Base-by-base conservation (phyloP, 202 grass and related monocot genomes). In the Eragrostis tef region DNA sequence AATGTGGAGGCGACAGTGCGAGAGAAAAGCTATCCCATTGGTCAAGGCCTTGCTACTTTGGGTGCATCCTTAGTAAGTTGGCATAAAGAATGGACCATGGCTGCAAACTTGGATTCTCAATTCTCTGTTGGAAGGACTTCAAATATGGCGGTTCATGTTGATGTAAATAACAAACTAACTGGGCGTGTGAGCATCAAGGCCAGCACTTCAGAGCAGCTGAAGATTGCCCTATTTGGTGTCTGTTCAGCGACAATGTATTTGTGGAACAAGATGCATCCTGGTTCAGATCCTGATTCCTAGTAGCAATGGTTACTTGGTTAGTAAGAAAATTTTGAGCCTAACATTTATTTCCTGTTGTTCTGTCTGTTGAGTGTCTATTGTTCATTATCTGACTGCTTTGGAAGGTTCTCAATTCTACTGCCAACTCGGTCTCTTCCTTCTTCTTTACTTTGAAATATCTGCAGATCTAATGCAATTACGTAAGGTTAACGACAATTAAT, bases 51-150 rank as follows among this genome's bases (percentile, higher is more conserved):
- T 79, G 73, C 90, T 75, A 89, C 86, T 64, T 78, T 91, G 63
- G 86, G 87, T 67, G 75, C 88, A 68, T 93, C 91, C 77, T 71
- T 94, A 70, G 83, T 94, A n/a, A 90, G 81, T 51, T 91, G 89
- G 64, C 89, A 56, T 73, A 84, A 92, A 78, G 80, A 91, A 74
- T 79, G 90, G 84, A 89, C 77, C 36, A 51, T 90, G 78, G 80
- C 73, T 66, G 89, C 89, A 81, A 85, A 91, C 77, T 70, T 94
- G 48, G 83, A 94, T 84, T 85, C 89, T 50, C 87, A 92, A 27
- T 87, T 94, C 11, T 47, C 87, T 68, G 59, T 97, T 21, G 79
- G 89, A 79, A 81, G 87, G 71, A 67, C 79, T 72, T 94, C 87
- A 49, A 97, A 86, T 53, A 77, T 87, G 63, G 75, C 73, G 0